Percentiles rank a stretch among this genome's conserved stretches.
Evolutionary conservation across 768 basidiomycete genomes (phyloP).

Genomic region (Lentinula sp.): DNA sequence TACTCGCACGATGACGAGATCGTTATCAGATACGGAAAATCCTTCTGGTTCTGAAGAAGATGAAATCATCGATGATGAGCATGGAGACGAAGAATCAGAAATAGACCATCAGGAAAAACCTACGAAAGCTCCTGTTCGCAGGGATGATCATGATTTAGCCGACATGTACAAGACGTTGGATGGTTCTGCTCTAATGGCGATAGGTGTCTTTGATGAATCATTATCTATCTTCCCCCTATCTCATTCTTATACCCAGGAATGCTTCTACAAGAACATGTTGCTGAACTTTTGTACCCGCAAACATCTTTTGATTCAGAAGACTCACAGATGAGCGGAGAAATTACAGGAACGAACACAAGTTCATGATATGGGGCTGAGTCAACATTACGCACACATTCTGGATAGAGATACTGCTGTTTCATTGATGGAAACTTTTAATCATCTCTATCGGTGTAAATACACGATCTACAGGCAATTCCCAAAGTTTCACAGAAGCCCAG

Average conservation of each 20-base stretch:
- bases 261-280: constrained; percentile 36
- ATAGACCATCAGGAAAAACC: neutral
- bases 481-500: neutral
- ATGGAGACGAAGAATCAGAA: constrained; percentile 4
- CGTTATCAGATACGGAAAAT: neutral
- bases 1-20: neutral
- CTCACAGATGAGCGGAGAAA: neutral
- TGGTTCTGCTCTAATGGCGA: constrained; percentile 44
- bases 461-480: neutral
- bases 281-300: neutral
- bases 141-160: neutral
- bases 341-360: neutral
- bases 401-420: neutral
- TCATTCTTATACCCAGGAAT: constrained; percentile 26
- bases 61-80: neutral
- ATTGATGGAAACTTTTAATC: neutral
- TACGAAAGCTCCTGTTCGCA: neutral
- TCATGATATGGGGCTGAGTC: neutral
- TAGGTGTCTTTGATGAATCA: constrained; percentile 25
- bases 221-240: neutral
- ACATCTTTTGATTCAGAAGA: neutral
- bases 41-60: constrained; percentile 4
- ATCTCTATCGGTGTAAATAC: neutral
- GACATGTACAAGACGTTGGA: constrained; percentile 49
- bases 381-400: neutral